These are phyloP conservation scores for Euphorbia lathyris DNA, from an alignment of 345 rosid genomes.

Conservation along the genomic window DNA sequence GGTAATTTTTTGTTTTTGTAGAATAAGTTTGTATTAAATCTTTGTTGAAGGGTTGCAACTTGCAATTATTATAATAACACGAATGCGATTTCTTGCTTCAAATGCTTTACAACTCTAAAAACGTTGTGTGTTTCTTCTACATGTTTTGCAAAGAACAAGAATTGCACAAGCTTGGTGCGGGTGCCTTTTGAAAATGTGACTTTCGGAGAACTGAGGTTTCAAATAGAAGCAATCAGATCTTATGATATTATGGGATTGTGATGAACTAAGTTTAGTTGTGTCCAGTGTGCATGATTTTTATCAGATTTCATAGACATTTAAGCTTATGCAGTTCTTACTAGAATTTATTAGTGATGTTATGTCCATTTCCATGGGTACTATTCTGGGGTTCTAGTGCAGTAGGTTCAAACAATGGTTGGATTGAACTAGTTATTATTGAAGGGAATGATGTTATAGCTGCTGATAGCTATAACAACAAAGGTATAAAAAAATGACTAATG, in stretches of 20 bases:
- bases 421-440: slow-evolving; percentile 84
- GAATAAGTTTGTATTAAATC: not conserved
- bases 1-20: slow-evolving; percentile 36
- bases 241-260: slow-evolving; percentile 23
- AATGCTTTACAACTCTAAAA: slow-evolving; percentile 1
- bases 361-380: slow-evolving; percentile 20
- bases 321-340: not conserved
- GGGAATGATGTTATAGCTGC: slow-evolving; percentile 88
- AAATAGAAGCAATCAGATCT: slow-evolving; percentile 61
- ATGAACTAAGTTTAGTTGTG: too few species aligned
- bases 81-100: not conserved
- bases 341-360: slow-evolving; percentile 11
- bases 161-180: slow-evolving; percentile 59
- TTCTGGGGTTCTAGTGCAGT: slow-evolving; percentile 41
- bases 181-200: slow-evolving; percentile 86
- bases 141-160: slow-evolving; percentile 67
- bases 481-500: too few species aligned
- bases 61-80: not conserved
- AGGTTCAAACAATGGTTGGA: slow-evolving; percentile 67
- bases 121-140: slow-evolving; percentile 16
- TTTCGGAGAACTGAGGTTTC: slow-evolving; percentile 89
- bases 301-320: slow-evolving; percentile 1
- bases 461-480: too few species aligned
- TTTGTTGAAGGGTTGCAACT: slow-evolving; percentile 15
- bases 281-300: not conserved